A percentile compares a stretch with the other conserved stretches of the same genome.
These are phyloP conservation scores for Bodo saltans DNA, from an alignment of 78 protist species.

Conservation along the genomic window DNA sequence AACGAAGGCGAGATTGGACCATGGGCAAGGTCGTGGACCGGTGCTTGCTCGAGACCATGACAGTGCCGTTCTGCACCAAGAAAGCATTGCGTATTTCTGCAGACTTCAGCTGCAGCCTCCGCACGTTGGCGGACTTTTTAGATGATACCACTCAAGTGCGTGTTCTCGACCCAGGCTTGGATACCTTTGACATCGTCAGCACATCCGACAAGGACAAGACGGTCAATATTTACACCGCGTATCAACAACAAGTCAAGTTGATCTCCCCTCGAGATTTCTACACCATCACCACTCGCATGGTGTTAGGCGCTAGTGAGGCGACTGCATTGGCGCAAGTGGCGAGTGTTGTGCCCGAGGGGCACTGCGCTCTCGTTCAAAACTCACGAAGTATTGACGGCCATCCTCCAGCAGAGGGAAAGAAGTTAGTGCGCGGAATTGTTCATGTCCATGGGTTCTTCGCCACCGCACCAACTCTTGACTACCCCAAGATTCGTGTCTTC, in stretches of 20 bases:
- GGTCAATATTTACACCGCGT: neutral
- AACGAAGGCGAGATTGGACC: neutral
- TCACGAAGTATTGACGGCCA: no score
- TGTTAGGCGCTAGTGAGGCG: neutral
- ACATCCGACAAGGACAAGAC: neutral
- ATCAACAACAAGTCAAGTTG: neutral
- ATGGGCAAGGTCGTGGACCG: neutral
- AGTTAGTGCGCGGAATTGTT: neutral
- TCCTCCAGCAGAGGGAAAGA: no score
- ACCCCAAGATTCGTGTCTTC: neutral
- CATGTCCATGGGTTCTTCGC: neutral
- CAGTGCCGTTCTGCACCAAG: neutral
- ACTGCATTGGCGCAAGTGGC: neutral
- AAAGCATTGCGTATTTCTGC: neutral
- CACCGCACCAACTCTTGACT: neutral
- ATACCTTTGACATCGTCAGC: neutral
- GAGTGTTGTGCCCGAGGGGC: neutral
- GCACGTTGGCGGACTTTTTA: neutral
- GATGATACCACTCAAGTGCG: neutral
- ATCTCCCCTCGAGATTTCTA: neutral
- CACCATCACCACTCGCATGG: neutral
- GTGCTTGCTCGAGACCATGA: neutral
- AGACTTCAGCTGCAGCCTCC: neutral
- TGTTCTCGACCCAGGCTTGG: neutral
- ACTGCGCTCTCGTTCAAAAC: neutral